Evolutionary conservation across 2,329 filamentous ascomycete species (phyloP).

Genomic region (Ceratocystis colombiana): DNA sequence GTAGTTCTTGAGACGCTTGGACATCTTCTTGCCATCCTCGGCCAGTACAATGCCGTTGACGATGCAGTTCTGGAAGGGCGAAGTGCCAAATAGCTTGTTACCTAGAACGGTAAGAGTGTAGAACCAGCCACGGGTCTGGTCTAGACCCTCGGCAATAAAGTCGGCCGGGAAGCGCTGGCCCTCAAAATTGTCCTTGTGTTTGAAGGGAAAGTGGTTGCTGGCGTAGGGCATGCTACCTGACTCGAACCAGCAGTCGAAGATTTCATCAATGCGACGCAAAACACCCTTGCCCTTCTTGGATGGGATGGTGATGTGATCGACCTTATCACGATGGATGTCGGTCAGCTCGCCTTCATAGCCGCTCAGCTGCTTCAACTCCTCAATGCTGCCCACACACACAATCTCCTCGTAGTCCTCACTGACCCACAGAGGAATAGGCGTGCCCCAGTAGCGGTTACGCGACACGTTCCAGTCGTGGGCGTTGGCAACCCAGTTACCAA

Average conservation of each 20-base stretch:
- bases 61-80: slow-evolving; percentile 30
- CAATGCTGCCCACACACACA: slow-evolving; percentile 29
- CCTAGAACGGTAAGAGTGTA: slow-evolving; percentile 30
- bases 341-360: slow-evolving; percentile 28
- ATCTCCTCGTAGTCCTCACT: slow-evolving; percentile 30
- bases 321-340: slow-evolving; percentile 29
- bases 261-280: slow-evolving; percentile 29
- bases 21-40: slow-evolving; percentile 31
- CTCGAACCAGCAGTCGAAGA: slow-evolving; percentile 31
- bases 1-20: slow-evolving; percentile 31
- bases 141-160: slow-evolving; percentile 30
- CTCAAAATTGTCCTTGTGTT: slow-evolving; percentile 28
- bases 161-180: slow-evolving; percentile 29
- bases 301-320: slow-evolving; percentile 30
- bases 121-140: slow-evolving; percentile 31
- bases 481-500: slow-evolving; percentile 29
- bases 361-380: slow-evolving; percentile 29
- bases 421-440: slow-evolving; percentile 30
- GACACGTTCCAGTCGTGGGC: slow-evolving; percentile 29
- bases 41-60: slow-evolving; percentile 30
- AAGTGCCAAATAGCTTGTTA: slow-evolving; percentile 29
- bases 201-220: slow-evolving; percentile 29
- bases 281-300: slow-evolving; percentile 29
- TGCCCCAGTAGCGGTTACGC: slow-evolving; percentile 29
- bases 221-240: slow-evolving; percentile 30